Conservation (phyloP, 768 basidiomycete genomes). For the Tylopilus felleus region DNA sequence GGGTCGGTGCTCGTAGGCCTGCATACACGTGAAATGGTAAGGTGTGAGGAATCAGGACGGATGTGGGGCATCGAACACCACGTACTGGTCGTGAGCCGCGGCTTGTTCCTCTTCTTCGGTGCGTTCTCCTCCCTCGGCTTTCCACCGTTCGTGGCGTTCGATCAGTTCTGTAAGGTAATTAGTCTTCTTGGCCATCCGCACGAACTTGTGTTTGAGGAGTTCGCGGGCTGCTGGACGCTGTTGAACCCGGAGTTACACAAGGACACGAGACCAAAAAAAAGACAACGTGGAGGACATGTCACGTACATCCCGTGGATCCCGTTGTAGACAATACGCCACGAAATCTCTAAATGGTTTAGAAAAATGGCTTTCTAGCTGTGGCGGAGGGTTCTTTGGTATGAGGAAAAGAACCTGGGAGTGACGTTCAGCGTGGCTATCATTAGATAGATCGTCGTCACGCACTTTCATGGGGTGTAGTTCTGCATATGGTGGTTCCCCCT, state of each 20-base stretch:
- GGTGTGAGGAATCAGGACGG: neutral
- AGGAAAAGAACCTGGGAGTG: constrained; percentile 81
- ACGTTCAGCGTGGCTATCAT: neutral
- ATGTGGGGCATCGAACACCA: neutral
- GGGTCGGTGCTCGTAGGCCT: constrained; percentile 57
- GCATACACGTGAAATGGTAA: neutral
- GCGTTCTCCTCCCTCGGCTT: constrained; percentile 79
- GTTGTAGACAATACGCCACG: constrained; percentile 86
- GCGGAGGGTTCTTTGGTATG: constrained; percentile 97
- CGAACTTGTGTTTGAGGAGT: constrained; percentile 93
- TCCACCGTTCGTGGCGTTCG: constrained; percentile 92
- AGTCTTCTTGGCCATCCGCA: constrained; percentile 92
- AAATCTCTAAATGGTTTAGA: constrained; percentile 94
- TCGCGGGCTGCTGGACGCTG: constrained; percentile 95
- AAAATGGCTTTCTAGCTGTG: constrained; percentile 84
- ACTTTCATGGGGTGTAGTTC: constrained; percentile 99
- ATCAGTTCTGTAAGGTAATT: constrained; percentile 94
- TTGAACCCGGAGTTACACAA: constrained; percentile 17
- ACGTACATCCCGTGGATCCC: constrained; percentile 88
- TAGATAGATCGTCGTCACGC: constrained; percentile 12
- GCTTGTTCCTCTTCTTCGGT: constrained; percentile 69
- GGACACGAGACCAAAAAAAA: neutral
- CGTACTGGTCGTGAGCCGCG: constrained; percentile 61
- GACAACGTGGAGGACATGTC: neutral
- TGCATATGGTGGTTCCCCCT: constrained; percentile 97